Evolutionary conservation across 306 rosid genomes (phyloP).

Genomic region (Rosa lucieae): DNA sequence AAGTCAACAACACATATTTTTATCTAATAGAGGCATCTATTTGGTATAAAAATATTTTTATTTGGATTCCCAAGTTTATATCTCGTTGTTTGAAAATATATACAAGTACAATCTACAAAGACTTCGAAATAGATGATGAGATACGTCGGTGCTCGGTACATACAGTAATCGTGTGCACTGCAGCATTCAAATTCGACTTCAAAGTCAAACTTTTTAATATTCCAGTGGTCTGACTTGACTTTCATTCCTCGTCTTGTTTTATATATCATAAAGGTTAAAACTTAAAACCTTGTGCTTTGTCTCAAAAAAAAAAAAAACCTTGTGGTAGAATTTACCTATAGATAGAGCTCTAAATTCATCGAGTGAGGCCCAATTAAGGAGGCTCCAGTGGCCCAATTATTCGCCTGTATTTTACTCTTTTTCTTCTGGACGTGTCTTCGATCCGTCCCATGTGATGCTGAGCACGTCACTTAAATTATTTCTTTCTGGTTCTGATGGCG

Average conservation of each 20-base stretch:
- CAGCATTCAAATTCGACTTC: background rate
- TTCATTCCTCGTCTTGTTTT: background rate
- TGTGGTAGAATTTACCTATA: background rate
- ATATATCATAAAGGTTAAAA: background rate
- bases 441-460: background rate
- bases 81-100: background rate
- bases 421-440: background rate
- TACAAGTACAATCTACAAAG: background rate
- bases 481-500: background rate
- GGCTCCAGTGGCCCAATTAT: background rate
- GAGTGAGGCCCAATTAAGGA: background rate
- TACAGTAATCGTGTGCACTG: background rate
- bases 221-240: background rate
- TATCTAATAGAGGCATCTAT: background rate
- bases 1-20: background rate
- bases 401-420: background rate
- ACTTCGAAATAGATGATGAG: background rate
- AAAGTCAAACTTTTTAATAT: background rate
- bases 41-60: background rate
- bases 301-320: background rate
- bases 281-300: background rate
- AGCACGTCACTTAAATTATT: background rate
- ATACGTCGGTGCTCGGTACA: background rate
- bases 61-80: background rate
- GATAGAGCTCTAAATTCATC: background rate